Evolutionary conservation across 345 rosid genomes (phyloP), one percentile per base, ranked within the genome.

Genomic region (Corchorus capsularis): DNA sequence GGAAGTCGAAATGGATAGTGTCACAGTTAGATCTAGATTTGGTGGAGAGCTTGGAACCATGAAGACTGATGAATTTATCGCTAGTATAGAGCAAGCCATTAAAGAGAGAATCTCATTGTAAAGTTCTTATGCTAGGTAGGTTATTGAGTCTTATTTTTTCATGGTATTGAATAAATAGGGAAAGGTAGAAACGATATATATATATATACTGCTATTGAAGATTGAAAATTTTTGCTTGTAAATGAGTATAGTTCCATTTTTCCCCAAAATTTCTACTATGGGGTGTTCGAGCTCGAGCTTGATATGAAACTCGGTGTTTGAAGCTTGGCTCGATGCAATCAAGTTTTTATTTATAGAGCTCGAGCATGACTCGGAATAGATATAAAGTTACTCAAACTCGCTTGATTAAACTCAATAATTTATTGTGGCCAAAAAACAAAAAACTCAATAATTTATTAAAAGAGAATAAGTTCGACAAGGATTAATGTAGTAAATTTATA

Each of bases 31-130:
- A 77, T 93, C 99, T 37, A 87, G 99, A 86, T 88, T 82, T 75
- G 87, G 87, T n/a, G 96, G 96, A 75, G 98, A 93, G 83, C 85
- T 93, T 16, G 99, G 97, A 75, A 92, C 87, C 75, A 83, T 93
- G 78, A 37, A 49, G 46, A 72, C 88, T 72, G 91, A 89, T 79
- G 93, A 90, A n/a, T 92, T 95, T 79, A 84, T 91, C 73, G 46
- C 79, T 78, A 89, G 81, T 77, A 88, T 86, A 78, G 83, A 84
- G 79, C 68, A 78, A 59, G 91, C 94, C 13, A 72, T 72, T 47
- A 83, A 92, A 75, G 87, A 79, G 22, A 85, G 90, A 86, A 79
- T 83, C 59, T 80, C 83, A 54, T 60, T 89, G 76, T 92, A 78
- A 81, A 79, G 27, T 11, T 71, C 43, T 27, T 61, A 35, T 45